Evolutionary conservation across 2,329 filamentous ascomycete species (phyloP).

Genomic region (Daldinia eschscholtzii): DNA sequence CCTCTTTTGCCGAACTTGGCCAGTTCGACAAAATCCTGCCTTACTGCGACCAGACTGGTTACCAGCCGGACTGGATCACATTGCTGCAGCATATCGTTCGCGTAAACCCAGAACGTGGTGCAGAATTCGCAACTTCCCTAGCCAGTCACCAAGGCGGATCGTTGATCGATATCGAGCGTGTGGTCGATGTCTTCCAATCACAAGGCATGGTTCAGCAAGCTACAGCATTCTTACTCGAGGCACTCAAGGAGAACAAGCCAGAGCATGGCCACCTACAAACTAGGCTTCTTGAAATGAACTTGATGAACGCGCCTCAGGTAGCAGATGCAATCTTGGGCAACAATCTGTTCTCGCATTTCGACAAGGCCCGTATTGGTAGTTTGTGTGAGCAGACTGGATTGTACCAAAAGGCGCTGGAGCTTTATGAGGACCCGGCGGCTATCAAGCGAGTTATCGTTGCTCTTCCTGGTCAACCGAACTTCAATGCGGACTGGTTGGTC

Average conservation of each 20-base stretch:
- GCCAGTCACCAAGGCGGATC: conserved; percentile 90
- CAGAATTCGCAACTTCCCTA: conserved; percentile 92
- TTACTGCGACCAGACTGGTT: conserved; percentile 86
- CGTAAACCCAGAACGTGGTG: conserved; percentile 91
- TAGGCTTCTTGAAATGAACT: conserved; percentile 95
- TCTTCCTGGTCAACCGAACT: conserved; percentile 83
- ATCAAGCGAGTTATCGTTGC: conserved; percentile 93
- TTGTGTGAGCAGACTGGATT: conserved; percentile 95
- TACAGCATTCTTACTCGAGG: conserved; percentile 97
- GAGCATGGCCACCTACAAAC: conserved; percentile 96
- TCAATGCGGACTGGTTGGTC: conserved; percentile 91
- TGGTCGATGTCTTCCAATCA: conserved; percentile 97
- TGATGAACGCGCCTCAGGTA: conserved; percentile 95
- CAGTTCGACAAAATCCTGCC: conserved; percentile 97
- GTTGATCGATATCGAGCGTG: conserved; percentile 90
- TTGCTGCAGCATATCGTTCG: conserved; percentile 93
- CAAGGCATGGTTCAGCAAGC: conserved; percentile 98
- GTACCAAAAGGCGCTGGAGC: conserved; percentile 87
- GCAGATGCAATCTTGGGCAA: conserved; percentile 98
- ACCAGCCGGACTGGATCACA: conserved; percentile 94
- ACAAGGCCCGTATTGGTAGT: conserved; percentile 87
- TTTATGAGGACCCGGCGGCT: conserved; percentile 89
- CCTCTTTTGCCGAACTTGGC: conserved; percentile 92
- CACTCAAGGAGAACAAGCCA: conserved; percentile 91
- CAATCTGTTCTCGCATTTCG: conserved; percentile 98